A percentile compares a stretch with the other conserved stretches of the same genome.
phyloP scores from a whole-genome alignment of 805 yeast species.

The Ogataea paradorogensis region DNA sequence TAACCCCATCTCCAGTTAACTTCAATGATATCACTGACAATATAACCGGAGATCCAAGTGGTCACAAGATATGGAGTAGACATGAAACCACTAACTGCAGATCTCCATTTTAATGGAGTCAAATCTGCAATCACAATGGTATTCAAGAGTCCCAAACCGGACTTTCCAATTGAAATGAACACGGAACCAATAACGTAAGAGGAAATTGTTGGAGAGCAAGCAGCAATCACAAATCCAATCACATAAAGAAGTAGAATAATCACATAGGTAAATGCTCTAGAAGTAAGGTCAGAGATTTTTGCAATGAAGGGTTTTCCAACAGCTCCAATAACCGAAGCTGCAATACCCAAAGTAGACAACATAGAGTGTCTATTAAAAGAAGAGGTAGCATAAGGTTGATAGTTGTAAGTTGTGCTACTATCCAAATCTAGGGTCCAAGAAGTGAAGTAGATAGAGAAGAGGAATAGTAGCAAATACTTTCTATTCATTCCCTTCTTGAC shows the following conservation, averaged over 20 bases:
- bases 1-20: constrained; percentile 51
- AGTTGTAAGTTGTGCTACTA: constrained; percentile 29
- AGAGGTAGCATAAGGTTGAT: constrained; percentile 34
- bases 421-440: background rate
- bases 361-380: constrained; percentile 23
- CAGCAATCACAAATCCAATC: constrained; percentile 26
- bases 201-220: constrained; percentile 20
- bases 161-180: constrained; percentile 19
- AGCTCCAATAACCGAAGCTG: constrained; percentile 23
- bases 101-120: constrained; percentile 29
- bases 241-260: constrained; percentile 20
- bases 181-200: constrained; percentile 28
- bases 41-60: constrained; percentile 41
- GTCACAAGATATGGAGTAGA: constrained; percentile 39
- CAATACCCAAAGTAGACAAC: constrained; percentile 23
- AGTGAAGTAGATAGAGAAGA: background rate
- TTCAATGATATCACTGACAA: constrained; percentile 31
- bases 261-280: constrained; percentile 23
- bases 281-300: constrained; percentile 25
- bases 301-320: constrained; percentile 25
- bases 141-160: constrained; percentile 24
- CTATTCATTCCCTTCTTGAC: background rate
- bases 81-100: constrained; percentile 21
- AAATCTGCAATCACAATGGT: constrained; percentile 26
- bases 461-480: background rate